Percentiles rank a stretch among this genome's conserved stretches.
phyloP scores from a whole-genome alignment of 83 land plant species.

The Isoetes engelmannii region DNA sequence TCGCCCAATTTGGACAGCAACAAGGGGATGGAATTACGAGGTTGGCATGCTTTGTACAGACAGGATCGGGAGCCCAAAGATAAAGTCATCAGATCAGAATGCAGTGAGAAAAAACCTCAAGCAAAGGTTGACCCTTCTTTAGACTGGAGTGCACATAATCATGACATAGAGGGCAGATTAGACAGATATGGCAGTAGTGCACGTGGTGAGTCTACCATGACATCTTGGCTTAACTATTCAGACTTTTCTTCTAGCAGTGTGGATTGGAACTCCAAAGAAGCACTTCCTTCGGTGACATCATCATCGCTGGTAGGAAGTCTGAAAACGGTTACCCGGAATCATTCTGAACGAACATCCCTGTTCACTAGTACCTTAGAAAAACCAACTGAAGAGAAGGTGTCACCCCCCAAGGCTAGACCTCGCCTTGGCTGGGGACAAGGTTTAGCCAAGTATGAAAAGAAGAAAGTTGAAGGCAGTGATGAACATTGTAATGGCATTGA shows the following conservation, averaged over 20 bases:
- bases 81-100: neutral
- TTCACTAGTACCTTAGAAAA: too few relatives aligned
- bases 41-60: constrained; percentile 24
- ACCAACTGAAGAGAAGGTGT: constrained; percentile 2
- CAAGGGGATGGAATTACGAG: constrained; percentile 21
- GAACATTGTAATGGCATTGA: neutral
- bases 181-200: constrained; percentile 34
- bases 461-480: constrained; percentile 26
- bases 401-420: constrained; percentile 27
- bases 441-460: constrained; percentile 37
- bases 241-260: too few relatives aligned
- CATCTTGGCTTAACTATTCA: too few relatives aligned
- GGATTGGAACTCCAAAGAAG: too few relatives aligned
- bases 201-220: neutral
- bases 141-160: constrained; percentile 16
- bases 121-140: constrained; percentile 17
- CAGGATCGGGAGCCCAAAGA: constrained; percentile 3
- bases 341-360: too few relatives aligned
- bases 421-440: constrained; percentile 42
- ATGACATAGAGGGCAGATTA: constrained; percentile 25
- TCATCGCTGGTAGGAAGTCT: too few relatives aligned
- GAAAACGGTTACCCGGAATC: too few relatives aligned
- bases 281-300: too few relatives aligned
- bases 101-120: neutral
- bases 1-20: neutral